Evolutionary conservation across 805 yeast species (phyloP).

Genomic region (Saccharomyces paradoxus): DNA sequence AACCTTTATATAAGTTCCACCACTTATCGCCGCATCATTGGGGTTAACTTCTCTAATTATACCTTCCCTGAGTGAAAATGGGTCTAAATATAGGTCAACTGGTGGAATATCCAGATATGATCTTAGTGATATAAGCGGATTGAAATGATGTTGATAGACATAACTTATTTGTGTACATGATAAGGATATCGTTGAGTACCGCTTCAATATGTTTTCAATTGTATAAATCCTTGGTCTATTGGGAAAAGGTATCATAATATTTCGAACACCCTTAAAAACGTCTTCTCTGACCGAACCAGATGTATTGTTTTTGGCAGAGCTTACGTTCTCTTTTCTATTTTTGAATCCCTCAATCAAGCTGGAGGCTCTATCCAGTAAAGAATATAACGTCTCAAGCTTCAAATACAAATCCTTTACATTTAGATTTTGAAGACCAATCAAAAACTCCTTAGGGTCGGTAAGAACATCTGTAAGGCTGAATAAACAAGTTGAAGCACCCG

Average conservation of each 20-base stretch:
- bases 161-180: slow-evolving; percentile 64
- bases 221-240: slow-evolving; percentile 63
- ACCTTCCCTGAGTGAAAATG: slow-evolving; percentile 85
- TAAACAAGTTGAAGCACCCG: slow-evolving; percentile 79
- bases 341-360: slow-evolving; percentile 28
- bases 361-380: slow-evolving; percentile 60
- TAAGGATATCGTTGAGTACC: slow-evolving; percentile 56
- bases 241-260: slow-evolving; percentile 74
- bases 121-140: slow-evolving; percentile 69
- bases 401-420: slow-evolving; percentile 81
- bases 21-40: slow-evolving; percentile 5
- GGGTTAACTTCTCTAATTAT: slow-evolving; percentile 72
- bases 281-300: slow-evolving; percentile 15
- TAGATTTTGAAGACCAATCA: slow-evolving; percentile 59
- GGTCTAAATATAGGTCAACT: slow-evolving; percentile 78
- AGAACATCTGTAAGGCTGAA: slow-evolving; percentile 74
- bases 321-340: slow-evolving; percentile 3
- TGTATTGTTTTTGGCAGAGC: slow-evolving; percentile 6
- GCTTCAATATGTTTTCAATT: slow-evolving; percentile 48
- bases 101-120: slow-evolving; percentile 87
- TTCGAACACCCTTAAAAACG: slow-evolving; percentile 53
- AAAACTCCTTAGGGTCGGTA: slow-evolving; percentile 63
- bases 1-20: slow-evolving; percentile 48
- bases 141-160: slow-evolving; percentile 69
- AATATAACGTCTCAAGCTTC: slow-evolving; percentile 73